Conservation (phyloP, 192 early-diverging fungal genomes). For the Linnemannia hyalina region DNA sequence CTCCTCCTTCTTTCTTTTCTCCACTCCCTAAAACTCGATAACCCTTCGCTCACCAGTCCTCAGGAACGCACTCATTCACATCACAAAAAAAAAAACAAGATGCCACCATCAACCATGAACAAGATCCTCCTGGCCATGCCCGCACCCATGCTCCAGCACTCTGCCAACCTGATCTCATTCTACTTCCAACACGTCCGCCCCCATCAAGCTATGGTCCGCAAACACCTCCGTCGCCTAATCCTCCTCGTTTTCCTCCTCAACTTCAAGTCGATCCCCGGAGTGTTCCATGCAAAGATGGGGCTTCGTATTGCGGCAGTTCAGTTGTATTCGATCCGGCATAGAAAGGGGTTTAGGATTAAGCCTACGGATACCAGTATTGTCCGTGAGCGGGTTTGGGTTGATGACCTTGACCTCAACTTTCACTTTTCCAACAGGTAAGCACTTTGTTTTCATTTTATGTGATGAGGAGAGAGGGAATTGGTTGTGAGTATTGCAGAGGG, state of each 20-base stretch:
- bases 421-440: conserved; percentile 54
- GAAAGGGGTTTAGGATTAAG: conserved; percentile 38
- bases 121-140: conserved; percentile 48
- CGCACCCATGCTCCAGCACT: conserved; percentile 38
- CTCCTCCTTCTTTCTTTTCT: neutral
- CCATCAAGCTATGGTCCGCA: conserved; percentile 41
- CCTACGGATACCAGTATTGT: conserved; percentile 51
- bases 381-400: conserved; percentile 53
- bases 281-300: conserved; percentile 53
- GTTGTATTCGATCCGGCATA: conserved; percentile 40
- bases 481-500: neutral
- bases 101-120: conserved; percentile 55
- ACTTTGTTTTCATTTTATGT: neutral
- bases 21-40: neutral
- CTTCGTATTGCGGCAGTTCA: conserved; percentile 46
- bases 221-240: conserved; percentile 36
- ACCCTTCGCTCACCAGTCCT: neutral
- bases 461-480: neutral
- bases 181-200: conserved; percentile 53
- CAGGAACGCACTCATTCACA: neutral
- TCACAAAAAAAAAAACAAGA: neutral
- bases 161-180: conserved; percentile 55
- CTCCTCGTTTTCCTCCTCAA: conserved; percentile 43
- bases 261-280: conserved; percentile 48
- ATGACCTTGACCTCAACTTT: conserved; percentile 52